phyloP scores from a whole-genome alignment of 148 eudicot species.

The Camellia japonica region DNA sequence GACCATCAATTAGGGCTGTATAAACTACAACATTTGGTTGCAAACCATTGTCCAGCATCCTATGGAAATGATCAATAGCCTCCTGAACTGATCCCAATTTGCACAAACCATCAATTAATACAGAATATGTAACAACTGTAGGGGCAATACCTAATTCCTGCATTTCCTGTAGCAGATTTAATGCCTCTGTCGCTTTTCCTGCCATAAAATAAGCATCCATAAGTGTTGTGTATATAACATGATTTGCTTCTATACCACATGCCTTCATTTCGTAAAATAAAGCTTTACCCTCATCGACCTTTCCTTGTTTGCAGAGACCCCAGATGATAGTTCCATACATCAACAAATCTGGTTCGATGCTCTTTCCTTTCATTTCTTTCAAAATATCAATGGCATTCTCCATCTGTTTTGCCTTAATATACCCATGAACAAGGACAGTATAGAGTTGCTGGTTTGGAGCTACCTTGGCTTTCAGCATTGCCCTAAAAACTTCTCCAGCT shows the following conservation, averaged over 20 bases:
- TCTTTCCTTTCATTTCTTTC: slow-evolving; percentile 53
- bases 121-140: slow-evolving; percentile 62
- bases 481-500: slow-evolving; percentile 64
- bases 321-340: slow-evolving; percentile 68
- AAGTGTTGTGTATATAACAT: slow-evolving; percentile 57
- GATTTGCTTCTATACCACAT: slow-evolving; percentile 45
- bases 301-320: slow-evolving; percentile 71
- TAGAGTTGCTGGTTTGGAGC: slow-evolving; percentile 59
- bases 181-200: slow-evolving; percentile 56
- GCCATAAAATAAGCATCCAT: slow-evolving; percentile 68
- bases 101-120: slow-evolving; percentile 79
- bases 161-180: slow-evolving; percentile 58
- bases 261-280: slow-evolving; percentile 63
- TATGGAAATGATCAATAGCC: slow-evolving; percentile 51
- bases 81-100: slow-evolving; percentile 65
- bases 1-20: slow-evolving; percentile 75
- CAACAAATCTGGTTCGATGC: slow-evolving; percentile 47
- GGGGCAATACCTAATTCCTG: slow-evolving; percentile 48
- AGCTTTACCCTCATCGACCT: slow-evolving; percentile 60
- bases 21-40: slow-evolving; percentile 63
- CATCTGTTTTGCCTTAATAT: slow-evolving; percentile 53
- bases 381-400: slow-evolving; percentile 51
- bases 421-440: slow-evolving; percentile 76
- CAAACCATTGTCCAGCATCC: slow-evolving; percentile 52
- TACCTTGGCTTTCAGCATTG: slow-evolving; percentile 51